Base-by-base conservation (phyloP, 257 asterid species). In the Jaltomata sinuosa region DNA sequence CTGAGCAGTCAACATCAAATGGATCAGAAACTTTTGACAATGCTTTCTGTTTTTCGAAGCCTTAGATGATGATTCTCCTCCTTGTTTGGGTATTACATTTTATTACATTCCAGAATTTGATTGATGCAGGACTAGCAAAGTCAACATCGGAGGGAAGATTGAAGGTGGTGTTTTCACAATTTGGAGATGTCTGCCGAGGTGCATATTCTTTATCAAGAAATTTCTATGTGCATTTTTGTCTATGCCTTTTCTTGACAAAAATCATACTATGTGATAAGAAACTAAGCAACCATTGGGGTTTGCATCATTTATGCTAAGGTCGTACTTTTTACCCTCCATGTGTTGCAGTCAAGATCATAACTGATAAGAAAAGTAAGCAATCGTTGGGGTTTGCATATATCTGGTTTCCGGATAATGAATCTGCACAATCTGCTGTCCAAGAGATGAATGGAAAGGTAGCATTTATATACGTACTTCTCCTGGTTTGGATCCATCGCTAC, bases 371-470 rank as follows among this genome's bases (percentile, higher is more conserved):
- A 55, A 81, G 76, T 64, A 81, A 81, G 74, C 45, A 40, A 27
- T 34, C 77, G 0, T 61, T 81, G 84, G 71, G 76, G 53, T 81
- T 59, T 81, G 84, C 84, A 38, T 57, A 59, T 81, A 64, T 81
- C 77, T 81, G 84, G 84, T 81, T 81, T 81, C 27, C 45, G 0
- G 55, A 81, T 38, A 29, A 61, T 45, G 76, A 81, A 64, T 81
- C 84, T 25, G 84, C 84, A 38, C 72, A 29, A 59, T 61, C 45
- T 22, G 84, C 84, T 22, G 45, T 64, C 54, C 12, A 40, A 22
- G 84, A 81, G 76, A 81, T 81, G 84, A 64, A 81, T 40, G 84
- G 84, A 36, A 59, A 81, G 84, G 84, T 81, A 59, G 55, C 53
- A 81, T 29, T n/a, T 36, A 15, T 38, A 22, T 40, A 38, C 3